Percentiles rank a stretch among this genome's conserved stretches.
phyloP scores from a whole-genome alignment of 73 alveolate genomes.

The Uronychia binucleata region DNA sequence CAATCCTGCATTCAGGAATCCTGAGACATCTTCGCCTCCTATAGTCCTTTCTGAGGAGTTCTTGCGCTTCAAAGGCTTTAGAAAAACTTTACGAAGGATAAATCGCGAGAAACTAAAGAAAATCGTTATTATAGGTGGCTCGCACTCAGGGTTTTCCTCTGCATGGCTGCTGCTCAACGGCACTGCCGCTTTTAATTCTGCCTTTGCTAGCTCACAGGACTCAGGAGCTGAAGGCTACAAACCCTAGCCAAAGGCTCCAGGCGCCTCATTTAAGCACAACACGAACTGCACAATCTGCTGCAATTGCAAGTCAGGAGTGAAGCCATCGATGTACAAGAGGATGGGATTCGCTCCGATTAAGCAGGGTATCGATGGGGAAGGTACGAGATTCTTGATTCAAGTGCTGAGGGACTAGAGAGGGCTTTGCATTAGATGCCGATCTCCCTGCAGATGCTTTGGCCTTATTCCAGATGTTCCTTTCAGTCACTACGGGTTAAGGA shows the following conservation, averaged over 20 bases:
- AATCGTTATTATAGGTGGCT: conserved; percentile 69
- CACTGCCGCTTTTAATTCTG: conserved; percentile 46
- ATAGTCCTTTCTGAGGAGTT: conserved; percentile 41
- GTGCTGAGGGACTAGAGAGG: neutral
- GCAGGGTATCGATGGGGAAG: neutral
- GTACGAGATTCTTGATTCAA: neutral
- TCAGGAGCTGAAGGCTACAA: conserved; percentile 1
- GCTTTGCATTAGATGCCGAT: neutral
- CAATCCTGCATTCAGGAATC: conserved; percentile 6
- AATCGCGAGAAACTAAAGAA: conserved; percentile 18
- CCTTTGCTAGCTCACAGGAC: neutral
- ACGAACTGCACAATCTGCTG: neutral
- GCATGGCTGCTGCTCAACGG: conserved; percentile 72
- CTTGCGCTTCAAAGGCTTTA: conserved; percentile 22
- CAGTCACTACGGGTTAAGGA: neutral
- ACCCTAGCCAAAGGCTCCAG: neutral
- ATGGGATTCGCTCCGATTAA: neutral
- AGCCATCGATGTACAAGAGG: conserved; percentile 5
- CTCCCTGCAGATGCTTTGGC: neutral
- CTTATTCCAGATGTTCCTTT: neutral
- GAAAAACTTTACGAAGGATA: conserved; percentile 1
- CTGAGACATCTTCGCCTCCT: conserved; percentile 36
- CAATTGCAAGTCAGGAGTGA: neutral
- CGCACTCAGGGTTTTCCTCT: conserved; percentile 69
- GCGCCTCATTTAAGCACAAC: neutral